Evolutionary conservation across 2,329 filamentous ascomycete species (phyloP), one percentile per base, ranked within the genome.

Genomic region (Sporothrix luriei): DNA sequence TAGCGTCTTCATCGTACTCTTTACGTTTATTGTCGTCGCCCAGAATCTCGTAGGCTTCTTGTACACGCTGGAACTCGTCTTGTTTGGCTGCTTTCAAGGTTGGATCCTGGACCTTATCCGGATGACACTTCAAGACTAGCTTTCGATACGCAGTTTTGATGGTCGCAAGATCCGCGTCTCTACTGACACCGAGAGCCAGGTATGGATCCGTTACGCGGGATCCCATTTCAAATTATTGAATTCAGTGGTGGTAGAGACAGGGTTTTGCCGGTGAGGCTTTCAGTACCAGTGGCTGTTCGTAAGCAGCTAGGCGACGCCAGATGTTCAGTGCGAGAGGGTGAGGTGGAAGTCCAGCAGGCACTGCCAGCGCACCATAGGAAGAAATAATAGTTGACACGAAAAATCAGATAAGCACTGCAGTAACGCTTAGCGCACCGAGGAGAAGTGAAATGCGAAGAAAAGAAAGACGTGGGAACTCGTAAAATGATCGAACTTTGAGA

Each of bases 41-140:
- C 71, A 99, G 87, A 40, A 95, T 84, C 80, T 98, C 95, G 80
- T 97, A 99, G 66, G 95, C 94, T 75, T 94, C 88, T 79, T 97
- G 94, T 46, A 98, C 92, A 78, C 88, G 89, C 80, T 97, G 93
- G 76, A 98, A 99, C 79, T 97, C 90, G 75, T 93, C 90, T 75
- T 91, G 88, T 79, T 94, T 96, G 75, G 88, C 82, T 71, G 88
- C 87, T 80, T 95, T 96, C 75, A 91, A 83, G 19, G 87, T 83
- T 68, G 90, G 88, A 76, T 97, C 87, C 74, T 93, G 90, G 72
- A 97, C 88, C 81, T 97, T 97, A 83, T 97, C 94, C 46, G 94
- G 94, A 75, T 97, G 94, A 77, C 91, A 94, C 79, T 91, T 93
- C 74, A 97, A 86, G 48, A 92, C 92, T 52, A 96, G 88, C 79